Conservation (phyloP, 1,284 basidiomycete genomes). For the Sparassis latifolia region DNA sequence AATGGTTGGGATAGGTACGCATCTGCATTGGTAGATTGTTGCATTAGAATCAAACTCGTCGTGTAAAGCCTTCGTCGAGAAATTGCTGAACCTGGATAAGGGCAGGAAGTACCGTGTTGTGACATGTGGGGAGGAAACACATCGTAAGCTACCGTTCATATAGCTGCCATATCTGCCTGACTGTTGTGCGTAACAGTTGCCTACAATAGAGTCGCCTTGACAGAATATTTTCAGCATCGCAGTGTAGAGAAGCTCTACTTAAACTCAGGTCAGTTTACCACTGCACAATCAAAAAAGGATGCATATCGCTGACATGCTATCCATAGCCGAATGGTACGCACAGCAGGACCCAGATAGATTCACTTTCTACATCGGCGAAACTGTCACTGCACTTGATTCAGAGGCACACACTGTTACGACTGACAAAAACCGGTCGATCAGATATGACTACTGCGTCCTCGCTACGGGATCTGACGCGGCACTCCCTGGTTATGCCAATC, state of each 20-base stretch:
- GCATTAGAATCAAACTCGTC: not conserved
- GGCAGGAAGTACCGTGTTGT: constrained; percentile 44
- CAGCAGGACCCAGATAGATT: constrained; percentile 48
- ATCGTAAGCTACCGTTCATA: constrained; percentile 17
- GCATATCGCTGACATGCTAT: not conserved
- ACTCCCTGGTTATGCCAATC: constrained; percentile 56
- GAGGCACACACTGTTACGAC: constrained; percentile 40
- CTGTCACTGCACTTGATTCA: constrained; percentile 43
- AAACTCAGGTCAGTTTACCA: constrained; percentile 35
- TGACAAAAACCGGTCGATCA: constrained; percentile 39
- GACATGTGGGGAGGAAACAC: constrained; percentile 54
- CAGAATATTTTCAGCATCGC: constrained; percentile 61
- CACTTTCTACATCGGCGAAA: constrained; percentile 47
- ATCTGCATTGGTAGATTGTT: constrained; percentile 7
- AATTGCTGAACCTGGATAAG: constrained; percentile 51
- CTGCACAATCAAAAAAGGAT: not conserved
- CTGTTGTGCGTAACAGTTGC: constrained; percentile 20
- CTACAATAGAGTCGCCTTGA: constrained; percentile 52
- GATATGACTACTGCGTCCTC: constrained; percentile 61
- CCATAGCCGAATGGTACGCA: constrained; percentile 50
- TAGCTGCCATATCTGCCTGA: not conserved
- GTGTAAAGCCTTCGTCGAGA: constrained; percentile 56
- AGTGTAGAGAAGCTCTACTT: constrained; percentile 63
- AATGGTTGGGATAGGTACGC: constrained; percentile 61
- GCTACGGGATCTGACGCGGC: constrained; percentile 68